Evolutionary conservation across 1,284 basidiomycete genomes (phyloP).

Genomic region (Porogramme epimiltina): DNA sequence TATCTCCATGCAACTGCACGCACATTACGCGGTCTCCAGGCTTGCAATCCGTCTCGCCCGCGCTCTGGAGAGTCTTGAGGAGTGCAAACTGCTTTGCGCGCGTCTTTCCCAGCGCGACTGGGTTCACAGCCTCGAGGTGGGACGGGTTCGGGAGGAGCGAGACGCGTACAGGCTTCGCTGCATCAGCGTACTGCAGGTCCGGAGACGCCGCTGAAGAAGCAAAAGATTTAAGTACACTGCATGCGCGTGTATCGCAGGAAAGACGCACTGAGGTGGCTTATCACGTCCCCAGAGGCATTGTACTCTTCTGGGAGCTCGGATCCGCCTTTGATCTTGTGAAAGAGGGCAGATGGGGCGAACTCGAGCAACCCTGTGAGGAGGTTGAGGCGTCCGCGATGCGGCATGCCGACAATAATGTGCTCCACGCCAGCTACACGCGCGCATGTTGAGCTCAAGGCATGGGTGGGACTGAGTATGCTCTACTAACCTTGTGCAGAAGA

Average conservation of each 20-base stretch:
- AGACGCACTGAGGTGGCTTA: conserved; percentile 74
- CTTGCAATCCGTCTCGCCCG: conserved; percentile 58
- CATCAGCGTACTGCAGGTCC: conserved; percentile 53
- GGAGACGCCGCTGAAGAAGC: conserved; percentile 57
- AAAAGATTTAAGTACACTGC: too few relatives aligned
- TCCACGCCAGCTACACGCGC: conserved; percentile 57
- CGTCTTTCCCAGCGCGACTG: conserved; percentile 86
- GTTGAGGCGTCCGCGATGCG: conserved; percentile 87
- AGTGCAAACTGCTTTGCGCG: conserved; percentile 90
- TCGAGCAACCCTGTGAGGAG: conserved; percentile 79
- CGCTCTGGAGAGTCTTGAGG: conserved; percentile 50
- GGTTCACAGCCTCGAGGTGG: conserved; percentile 86
- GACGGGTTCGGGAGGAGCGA: conserved; percentile 87
- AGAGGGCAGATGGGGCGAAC: conserved; percentile 67
- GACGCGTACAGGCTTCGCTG: conserved; percentile 59
- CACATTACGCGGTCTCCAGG: conserved; percentile 87
- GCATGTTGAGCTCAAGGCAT: neutral
- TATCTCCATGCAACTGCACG: conserved; percentile 89
- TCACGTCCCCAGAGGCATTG: conserved; percentile 79
- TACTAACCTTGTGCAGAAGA: conserved; percentile 60
- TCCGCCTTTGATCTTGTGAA: conserved; percentile 84
- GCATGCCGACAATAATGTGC: conserved; percentile 79
- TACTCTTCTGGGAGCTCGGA: conserved; percentile 71
- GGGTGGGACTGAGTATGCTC: neutral
- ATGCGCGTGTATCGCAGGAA: neutral